Conservation (phyloP, 2,329 filamentous ascomycete species). For the Pyricularia sp. region DNA sequence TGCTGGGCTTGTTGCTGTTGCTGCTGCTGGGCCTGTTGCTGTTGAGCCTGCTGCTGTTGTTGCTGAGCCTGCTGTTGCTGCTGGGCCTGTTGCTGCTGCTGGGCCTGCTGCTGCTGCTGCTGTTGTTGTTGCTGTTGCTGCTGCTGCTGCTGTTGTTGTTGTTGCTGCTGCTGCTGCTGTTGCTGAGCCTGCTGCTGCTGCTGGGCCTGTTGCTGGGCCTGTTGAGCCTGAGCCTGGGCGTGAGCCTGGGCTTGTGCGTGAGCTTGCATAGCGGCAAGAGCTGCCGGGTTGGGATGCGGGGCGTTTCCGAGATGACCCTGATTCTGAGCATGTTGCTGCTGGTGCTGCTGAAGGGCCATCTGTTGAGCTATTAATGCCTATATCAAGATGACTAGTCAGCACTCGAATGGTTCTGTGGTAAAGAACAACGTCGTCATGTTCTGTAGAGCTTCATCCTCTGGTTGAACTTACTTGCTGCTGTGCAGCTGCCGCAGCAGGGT, state of each 20-base stretch:
- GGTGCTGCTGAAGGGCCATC: conserved; percentile 36
- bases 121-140: conserved; percentile 22
- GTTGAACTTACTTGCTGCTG: conserved; percentile 10
- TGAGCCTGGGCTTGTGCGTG: conserved; percentile 22
- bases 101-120: conserved; percentile 11
- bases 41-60: conserved; percentile 16
- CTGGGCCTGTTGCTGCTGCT: conserved; percentile 8
- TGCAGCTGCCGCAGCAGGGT: conserved; percentile 11
- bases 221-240: conserved; percentile 16
- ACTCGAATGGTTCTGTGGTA: not conserved
- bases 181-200: conserved; percentile 15
- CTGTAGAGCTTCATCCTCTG: not conserved
- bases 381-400: conserved; percentile 9
- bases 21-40: conserved; percentile 19
- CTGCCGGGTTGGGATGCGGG: conserved; percentile 33
- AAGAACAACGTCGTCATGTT: too few relatives aligned
- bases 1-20: conserved; percentile 28
- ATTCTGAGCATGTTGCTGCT: conserved; percentile 31
- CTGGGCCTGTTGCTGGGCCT: conserved; percentile 26
- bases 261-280: conserved; percentile 22
- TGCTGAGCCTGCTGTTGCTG: conserved; percentile 22
- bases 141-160: conserved; percentile 8
- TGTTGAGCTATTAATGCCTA: conserved; percentile 37
- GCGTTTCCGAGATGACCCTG: conserved; percentile 39
- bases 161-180: conserved; percentile 11